A percentile compares a stretch with the other conserved stretches of the same genome.
phyloP scores from a whole-genome alignment of 257 asterid genomes.

The Primulina huaijiensis region DNA sequence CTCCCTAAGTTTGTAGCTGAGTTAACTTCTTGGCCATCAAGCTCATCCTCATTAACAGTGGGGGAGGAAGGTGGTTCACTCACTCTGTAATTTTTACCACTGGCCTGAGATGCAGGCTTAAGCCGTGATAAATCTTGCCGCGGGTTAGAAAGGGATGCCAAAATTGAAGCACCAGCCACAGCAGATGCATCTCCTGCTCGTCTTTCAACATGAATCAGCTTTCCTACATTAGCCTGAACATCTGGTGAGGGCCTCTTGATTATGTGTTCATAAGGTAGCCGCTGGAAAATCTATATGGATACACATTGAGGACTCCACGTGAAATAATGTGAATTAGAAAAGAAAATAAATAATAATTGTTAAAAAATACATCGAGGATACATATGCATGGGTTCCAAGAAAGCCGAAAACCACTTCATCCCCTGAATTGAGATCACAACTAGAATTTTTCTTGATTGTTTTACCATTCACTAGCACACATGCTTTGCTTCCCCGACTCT shows the following conservation, averaged over 20 bases:
- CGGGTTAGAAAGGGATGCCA: constrained; percentile 78
- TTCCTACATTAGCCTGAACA: constrained; percentile 55
- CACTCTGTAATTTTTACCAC: constrained; percentile 48
- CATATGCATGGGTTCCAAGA: constrained; percentile 74
- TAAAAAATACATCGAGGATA: constrained; percentile 46
- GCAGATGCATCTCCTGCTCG: constrained; percentile 32
- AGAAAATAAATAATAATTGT: constrained; percentile 9
- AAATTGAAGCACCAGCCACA: constrained; percentile 24
- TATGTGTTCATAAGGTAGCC: constrained; percentile 52
- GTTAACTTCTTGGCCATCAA: constrained; percentile 70
- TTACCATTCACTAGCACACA: constrained; percentile 76
- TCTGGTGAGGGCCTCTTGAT: constrained; percentile 67
- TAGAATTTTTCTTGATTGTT: constrained; percentile 53
- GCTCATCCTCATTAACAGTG: constrained; percentile 59
- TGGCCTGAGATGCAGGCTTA: constrained; percentile 57
- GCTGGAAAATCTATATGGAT: constrained; percentile 64
- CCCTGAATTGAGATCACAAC: constrained; percentile 67
- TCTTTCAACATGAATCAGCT: constrained; percentile 52
- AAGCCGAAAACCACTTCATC: constrained; percentile 79
- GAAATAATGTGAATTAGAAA: constrained; percentile 19
- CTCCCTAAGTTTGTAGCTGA: constrained; percentile 51
- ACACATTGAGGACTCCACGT: constrained; percentile 43
- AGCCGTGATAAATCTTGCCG: constrained; percentile 57
- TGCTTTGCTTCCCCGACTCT: constrained; percentile 74
- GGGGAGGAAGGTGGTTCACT: constrained; percentile 59